phyloP scores from a whole-genome alignment of 2,329 filamentous ascomycete species.

The Plectosphaerella plurivora region DNA sequence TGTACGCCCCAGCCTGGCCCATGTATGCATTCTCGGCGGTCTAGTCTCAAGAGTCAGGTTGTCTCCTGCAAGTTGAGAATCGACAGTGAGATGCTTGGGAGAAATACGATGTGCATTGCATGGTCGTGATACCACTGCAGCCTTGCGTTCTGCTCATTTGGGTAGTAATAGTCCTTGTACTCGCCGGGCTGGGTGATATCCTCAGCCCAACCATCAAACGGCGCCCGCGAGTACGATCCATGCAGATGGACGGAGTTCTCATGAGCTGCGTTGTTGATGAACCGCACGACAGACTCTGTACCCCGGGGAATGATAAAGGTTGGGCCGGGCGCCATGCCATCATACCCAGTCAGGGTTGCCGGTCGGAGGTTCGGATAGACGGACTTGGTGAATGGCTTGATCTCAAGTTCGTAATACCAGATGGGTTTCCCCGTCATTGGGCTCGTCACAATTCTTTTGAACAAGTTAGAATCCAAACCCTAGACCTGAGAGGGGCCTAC shows the following conservation, averaged over 20 bases:
- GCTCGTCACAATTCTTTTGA: conserved; percentile 23
- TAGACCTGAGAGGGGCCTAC: conserved; percentile 8
- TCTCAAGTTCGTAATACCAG: conserved; percentile 30
- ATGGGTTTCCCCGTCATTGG: conserved; percentile 26
- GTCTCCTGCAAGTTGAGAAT: too few relatives aligned
- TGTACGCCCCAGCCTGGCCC: conserved; percentile 47
- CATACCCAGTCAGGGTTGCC: conserved; percentile 32
- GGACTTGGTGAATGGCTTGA: conserved; percentile 26
- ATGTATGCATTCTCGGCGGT: conserved; percentile 48
- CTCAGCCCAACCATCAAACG: conserved; percentile 43
- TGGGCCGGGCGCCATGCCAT: conserved; percentile 44
- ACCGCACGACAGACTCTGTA: conserved; percentile 42
- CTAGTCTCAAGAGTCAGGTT: conserved; percentile 8
- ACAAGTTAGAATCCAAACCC: too few relatives aligned
- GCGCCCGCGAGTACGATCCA: conserved; percentile 39
- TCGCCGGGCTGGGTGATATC: conserved; percentile 39
- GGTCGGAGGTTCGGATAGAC: conserved; percentile 29
- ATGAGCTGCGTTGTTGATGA: conserved; percentile 35
- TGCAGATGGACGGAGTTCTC: conserved; percentile 41
- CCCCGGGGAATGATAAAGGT: conserved; percentile 40
- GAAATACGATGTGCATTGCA: conserved; percentile 13
- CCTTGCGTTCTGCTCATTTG: conserved; percentile 42
- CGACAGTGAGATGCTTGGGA: too few relatives aligned
- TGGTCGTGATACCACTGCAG: conserved; percentile 49
- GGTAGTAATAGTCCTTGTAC: conserved; percentile 54